These are phyloP conservation scores for Phaffomyces antillensis DNA, from an alignment of 805 yeast species.

Conservation along the genomic window DNA sequence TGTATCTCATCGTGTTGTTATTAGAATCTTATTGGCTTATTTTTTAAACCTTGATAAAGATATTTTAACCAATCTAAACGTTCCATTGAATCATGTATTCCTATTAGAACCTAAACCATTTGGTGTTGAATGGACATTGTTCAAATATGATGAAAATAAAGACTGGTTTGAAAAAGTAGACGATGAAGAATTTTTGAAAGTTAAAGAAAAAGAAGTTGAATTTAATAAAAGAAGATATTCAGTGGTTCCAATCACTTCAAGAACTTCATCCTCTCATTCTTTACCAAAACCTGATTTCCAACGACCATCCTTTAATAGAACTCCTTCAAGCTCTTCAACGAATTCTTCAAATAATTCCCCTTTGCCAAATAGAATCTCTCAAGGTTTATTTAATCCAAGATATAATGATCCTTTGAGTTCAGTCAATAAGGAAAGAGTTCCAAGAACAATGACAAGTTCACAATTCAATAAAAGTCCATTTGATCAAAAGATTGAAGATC, in stretches of 20 bases:
- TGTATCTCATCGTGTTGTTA: slow-evolving; percentile 85
- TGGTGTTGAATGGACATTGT: slow-evolving; percentile 90
- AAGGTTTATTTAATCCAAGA: neutral
- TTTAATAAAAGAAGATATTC: slow-evolving; percentile 64
- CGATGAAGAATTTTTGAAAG: slow-evolving; percentile 33
- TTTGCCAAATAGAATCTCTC: neutral
- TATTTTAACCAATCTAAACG: slow-evolving; percentile 82
- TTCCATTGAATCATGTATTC: slow-evolving; percentile 87
- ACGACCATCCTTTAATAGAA: neutral
- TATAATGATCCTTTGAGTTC: neutral
- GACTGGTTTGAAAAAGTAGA: slow-evolving; percentile 73
- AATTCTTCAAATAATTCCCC: neutral
- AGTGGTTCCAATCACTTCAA: slow-evolving; percentile 49
- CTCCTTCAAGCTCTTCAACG: slow-evolving; percentile 1
- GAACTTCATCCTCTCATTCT: slow-evolving; percentile 2
- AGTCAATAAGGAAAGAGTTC: slow-evolving; percentile 2
- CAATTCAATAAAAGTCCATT: neutral
- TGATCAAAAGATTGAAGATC: neutral
- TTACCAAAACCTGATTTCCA: neutral
- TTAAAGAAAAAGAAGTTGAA: slow-evolving; percentile 59
- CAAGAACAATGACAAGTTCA: neutral
- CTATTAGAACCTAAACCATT: slow-evolving; percentile 89
- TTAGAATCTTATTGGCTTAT: slow-evolving; percentile 80
- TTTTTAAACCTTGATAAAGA: slow-evolving; percentile 77
- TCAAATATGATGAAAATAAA: slow-evolving; percentile 71